Base-by-base conservation (phyloP, 2,329 filamentous ascomycete species). In the Nannizziopsis arthrosporioides region DNA sequence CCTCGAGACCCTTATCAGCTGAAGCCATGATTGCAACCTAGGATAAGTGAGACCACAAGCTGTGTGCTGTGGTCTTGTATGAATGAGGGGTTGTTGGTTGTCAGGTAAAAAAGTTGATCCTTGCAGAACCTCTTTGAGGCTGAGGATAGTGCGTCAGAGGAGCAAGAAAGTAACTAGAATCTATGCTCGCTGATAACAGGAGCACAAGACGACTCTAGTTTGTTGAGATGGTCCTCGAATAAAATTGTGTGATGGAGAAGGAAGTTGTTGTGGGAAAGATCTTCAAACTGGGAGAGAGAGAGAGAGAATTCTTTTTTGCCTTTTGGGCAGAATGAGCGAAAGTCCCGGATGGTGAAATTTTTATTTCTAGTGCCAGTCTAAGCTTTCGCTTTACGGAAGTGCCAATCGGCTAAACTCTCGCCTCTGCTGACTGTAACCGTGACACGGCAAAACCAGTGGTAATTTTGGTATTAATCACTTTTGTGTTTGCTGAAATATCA, bases 1-100 rank as follows among this genome's bases (percentile, higher is more conserved):
- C 90, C 79, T 95, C 89, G 76, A 96, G 87, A 79, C 90, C 90
- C 80, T 93, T 94, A 65, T 87, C 85, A 70, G 83, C 82, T 54
- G 71, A 67, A 87, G 89, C 90, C 90, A 96, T 96, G 80, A 84
- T 95, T 90, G 86, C 82, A 82, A 74, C 76, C 73, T 63, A 44
- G 54, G 58, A 61, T 62, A 15, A 66, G 63, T 64, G 64, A 55
- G 70, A 79, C 77, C 82, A 80, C 84, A 86, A 84, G 81, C 83
- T 70, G 74, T 73, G 81, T 77, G 81, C 84, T 78, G 75, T 71
- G 79, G 87, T 77, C 82, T 80, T 59, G 56, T 58, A 37, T 41
- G 35, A 47, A 36, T 46, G 48, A 54, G 51, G 51, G 51, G 52
- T 52, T 40, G 45, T n/a, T n/a, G n/a, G n/a, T n/a, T 35, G 12